Percentiles rank a stretch among this genome's conserved stretches.
Conservation (phyloP, 345 rosid genomes). For the Brassica rapa region DNA sequence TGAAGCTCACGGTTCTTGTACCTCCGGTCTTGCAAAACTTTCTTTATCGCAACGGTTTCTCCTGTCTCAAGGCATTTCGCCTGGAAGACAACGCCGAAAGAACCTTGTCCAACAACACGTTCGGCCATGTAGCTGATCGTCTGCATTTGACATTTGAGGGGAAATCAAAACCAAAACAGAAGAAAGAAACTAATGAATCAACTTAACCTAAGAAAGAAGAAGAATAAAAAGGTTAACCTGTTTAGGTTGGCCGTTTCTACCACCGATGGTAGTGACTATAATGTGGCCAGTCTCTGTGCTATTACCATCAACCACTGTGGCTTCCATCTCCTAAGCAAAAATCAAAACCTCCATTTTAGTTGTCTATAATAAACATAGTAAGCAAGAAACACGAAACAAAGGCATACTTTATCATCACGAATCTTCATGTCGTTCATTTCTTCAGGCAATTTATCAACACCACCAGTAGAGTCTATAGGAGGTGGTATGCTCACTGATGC, state of each 20-base stretch:
- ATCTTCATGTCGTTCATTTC: slow-evolving; percentile 92
- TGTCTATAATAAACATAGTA: neutral
- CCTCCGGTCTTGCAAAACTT: slow-evolving; percentile 94
- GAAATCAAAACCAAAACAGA: neutral
- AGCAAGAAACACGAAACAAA: neutral
- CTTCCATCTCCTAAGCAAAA: slow-evolving; percentile 83
- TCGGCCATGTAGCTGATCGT: slow-evolving; percentile 99
- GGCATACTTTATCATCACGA: slow-evolving; percentile 52
- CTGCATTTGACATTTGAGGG: slow-evolving; percentile 47
- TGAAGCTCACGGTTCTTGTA: slow-evolving; percentile 98
- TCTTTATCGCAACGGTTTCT: slow-evolving; percentile 96
- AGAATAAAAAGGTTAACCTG: slow-evolving; percentile 50
- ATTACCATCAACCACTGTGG: slow-evolving; percentile 78
- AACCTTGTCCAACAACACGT: slow-evolving; percentile 96
- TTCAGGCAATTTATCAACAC: slow-evolving; percentile 72
- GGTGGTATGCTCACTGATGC: slow-evolving; percentile 60
- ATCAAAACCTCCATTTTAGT: neutral
- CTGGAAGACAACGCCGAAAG: slow-evolving; percentile 98
- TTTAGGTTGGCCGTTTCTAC: slow-evolving; percentile 92
- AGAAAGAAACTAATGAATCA: neutral
- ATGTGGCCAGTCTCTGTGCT: slow-evolving; percentile 95
- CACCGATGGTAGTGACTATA: slow-evolving; percentile 95
- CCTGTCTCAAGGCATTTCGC: slow-evolving; percentile 98
- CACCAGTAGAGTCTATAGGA: slow-evolving; percentile 57
- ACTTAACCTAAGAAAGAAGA: neutral